Base-by-base conservation (phyloP, 306 rosid genomes). In the Fragaria vesca region DNA sequence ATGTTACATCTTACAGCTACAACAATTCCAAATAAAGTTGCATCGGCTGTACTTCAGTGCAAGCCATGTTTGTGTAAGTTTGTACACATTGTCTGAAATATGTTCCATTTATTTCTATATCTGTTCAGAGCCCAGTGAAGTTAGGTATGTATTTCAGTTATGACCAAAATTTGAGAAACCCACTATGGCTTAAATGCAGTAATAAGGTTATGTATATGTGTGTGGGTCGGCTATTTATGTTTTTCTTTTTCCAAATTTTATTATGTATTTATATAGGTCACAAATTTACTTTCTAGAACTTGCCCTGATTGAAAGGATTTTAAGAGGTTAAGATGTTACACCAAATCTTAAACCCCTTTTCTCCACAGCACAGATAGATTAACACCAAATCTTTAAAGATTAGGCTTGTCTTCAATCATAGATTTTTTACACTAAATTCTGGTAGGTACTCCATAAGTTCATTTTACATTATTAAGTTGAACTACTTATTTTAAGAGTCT, bases 11-110 rank as follows among this genome's bases (percentile, higher is more conserved):
- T 63, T 73, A 48, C 67, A 21, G 72, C 78, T 69, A n/a, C 61
- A 57, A 26, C 70, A 82, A 12, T 34, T 20, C 11, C 45, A 52
- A 36, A 18, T 3, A 48, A 46, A 61, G 30, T 20, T 15, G 13
- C 32, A 62, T 52, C 38, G 60, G 75, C 40, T 34, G 26, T 61
- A 77, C 32, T 72, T 68, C 21, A 17, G 66, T 21, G 52, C 81
- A 17, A 38, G 76, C 28, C 45, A 43, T 16, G 34, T 21, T 32
- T n/a, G 20, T 55, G 70, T 47, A 58, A 60, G 24, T 16, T 70
- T 76, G 51, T 69, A 60, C 77, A 74, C 28, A 68, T 42, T 73
- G 61, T 77, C 70, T 42, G 15, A 74, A 32, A 17, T 48, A 18
- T 24, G 45, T 57, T 26, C 26, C 48, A 73, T 63, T 65, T 21